Base-by-base conservation (phyloP, 148 eudicot species). In the Rhododendron simsii region DNA sequence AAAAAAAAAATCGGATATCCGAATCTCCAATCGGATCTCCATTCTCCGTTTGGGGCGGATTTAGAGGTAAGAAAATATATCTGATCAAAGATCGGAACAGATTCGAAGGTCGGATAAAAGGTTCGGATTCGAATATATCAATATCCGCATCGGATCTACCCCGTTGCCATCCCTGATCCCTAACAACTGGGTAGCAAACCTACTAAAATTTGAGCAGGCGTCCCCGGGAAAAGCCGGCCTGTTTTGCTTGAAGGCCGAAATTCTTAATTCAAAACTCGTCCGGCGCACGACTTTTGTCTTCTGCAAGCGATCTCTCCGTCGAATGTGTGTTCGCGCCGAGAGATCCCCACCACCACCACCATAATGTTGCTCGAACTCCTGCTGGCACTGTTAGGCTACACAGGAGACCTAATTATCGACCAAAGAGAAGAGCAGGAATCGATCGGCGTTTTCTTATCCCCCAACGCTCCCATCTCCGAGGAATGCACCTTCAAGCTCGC, bases 381-480 rank as follows among this genome's bases (percentile, higher is more conserved):
- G 35, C 87, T 98, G 57, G 91, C 99, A 59, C 92, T 98, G 12
- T 74, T 98, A 80, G 99, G 99, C 15, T 95, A 93, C 95, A 98
- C 99, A 81, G 99, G 99, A 84, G 99, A 98, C 81, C 92, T 98
- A 79, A 98, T 98, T 33, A 87, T 98, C 88, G 99, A 98, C 92
- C 93, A 90, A n/a, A 85, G 94, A 41, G 94, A 94, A 14, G 90
- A 88, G 80, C 93, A 67, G 14, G 77, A 55, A 39, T 86, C 94
- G 28, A 88, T 89, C 82, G 91, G 92, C 41, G 73, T 92, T 77
- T 85, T 63, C 21, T 80, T 93, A 37, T 88, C 93, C 28, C 89
- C 94, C 15, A 92, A 93, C 26, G 90, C 94, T 11, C 92, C 93
- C 2, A 74, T 91, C 77, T 89, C 96, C 47, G 90, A 88, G 39